A percentile compares a stretch with the other conserved stretches of the same genome.
phyloP scores from a whole-genome alignment of 1,139 yeast genomes.

The Wickerhamomyces sp. region DNA sequence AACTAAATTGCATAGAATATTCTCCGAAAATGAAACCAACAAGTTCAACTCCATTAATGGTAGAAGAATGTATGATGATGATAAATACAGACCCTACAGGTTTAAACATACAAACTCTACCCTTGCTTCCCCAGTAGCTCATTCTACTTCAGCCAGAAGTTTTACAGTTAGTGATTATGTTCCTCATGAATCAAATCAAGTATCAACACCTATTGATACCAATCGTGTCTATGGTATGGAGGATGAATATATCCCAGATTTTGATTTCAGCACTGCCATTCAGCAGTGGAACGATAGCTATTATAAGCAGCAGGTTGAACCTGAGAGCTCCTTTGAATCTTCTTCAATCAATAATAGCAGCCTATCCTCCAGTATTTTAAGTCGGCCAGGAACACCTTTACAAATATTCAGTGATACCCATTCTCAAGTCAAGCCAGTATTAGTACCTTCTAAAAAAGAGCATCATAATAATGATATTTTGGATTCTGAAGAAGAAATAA shows the following conservation, averaged over 20 bases:
- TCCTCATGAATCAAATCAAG: not conserved
- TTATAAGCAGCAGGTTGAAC: slow-evolving; percentile 4
- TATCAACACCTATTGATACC: not conserved
- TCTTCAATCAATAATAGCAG: slow-evolving; percentile 9
- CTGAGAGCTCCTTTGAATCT: slow-evolving; percentile 9
- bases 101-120: slow-evolving; percentile 3
- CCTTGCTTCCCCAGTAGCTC: not conserved
- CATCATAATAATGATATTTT: slow-evolving; percentile 1
- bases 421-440: slow-evolving; percentile 21
- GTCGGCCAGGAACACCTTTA: slow-evolving; percentile 13
- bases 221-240: slow-evolving; percentile 42
- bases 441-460: slow-evolving; percentile 16
- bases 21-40: slow-evolving; percentile 49
- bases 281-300: slow-evolving; percentile 25
- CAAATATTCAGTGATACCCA: slow-evolving; percentile 15
- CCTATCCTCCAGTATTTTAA: slow-evolving; percentile 7
- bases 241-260: slow-evolving; percentile 70
- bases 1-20: slow-evolving; percentile 31
- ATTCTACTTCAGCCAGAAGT: slow-evolving; percentile 8
- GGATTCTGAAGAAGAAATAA: slow-evolving; percentile 18
- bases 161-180: not conserved
- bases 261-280: slow-evolving; percentile 39
- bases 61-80: slow-evolving; percentile 46
- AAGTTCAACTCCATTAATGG: slow-evolving; percentile 49
- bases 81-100: slow-evolving; percentile 34